phyloP scores from a whole-genome alignment of 208 protist species.

The Vickermania ingenoplastis region DNA sequence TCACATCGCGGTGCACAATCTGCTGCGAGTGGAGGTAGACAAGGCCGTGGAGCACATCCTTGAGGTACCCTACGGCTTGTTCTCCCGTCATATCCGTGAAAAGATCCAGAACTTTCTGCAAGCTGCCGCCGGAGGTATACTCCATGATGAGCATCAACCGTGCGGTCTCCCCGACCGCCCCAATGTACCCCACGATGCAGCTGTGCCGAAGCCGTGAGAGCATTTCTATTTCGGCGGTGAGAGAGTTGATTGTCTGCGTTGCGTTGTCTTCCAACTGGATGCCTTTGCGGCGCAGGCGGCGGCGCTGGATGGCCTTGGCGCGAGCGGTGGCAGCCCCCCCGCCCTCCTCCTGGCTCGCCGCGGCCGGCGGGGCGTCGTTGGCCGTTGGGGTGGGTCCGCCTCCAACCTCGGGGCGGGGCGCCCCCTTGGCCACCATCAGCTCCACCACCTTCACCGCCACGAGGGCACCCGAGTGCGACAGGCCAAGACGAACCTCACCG shows the following conservation, averaged over 20 bases:
- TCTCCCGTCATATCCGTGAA: conserved; percentile 31
- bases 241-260: conserved; percentile 18
- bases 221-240: conserved; percentile 64
- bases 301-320: neutral
- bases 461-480: conserved; percentile 49
- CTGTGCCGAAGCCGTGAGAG: conserved; percentile 67
- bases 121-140: conserved; percentile 69
- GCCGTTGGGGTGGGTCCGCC: conserved; percentile 8
- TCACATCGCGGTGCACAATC: conserved; percentile 87
- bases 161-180: conserved; percentile 45
- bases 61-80: conserved; percentile 39
- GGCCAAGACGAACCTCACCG: conserved; percentile 53
- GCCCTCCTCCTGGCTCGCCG: conserved; percentile 8
- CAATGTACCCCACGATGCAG: conserved; percentile 94
- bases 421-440: conserved; percentile 11
- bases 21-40: conserved; percentile 72
- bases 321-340: neutral
- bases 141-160: conserved; percentile 77
- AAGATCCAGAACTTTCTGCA: conserved; percentile 45
- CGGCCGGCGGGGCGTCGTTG: conserved; percentile 12
- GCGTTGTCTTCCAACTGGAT: conserved; percentile 15
- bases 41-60: conserved; percentile 64
- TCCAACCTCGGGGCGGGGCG: too few relatives aligned
- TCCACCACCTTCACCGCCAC: conserved; percentile 63
- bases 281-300: conserved; percentile 18